Base-by-base conservation (phyloP, 2,329 filamentous ascomycete species). In the Cercospora sp. region DNA sequence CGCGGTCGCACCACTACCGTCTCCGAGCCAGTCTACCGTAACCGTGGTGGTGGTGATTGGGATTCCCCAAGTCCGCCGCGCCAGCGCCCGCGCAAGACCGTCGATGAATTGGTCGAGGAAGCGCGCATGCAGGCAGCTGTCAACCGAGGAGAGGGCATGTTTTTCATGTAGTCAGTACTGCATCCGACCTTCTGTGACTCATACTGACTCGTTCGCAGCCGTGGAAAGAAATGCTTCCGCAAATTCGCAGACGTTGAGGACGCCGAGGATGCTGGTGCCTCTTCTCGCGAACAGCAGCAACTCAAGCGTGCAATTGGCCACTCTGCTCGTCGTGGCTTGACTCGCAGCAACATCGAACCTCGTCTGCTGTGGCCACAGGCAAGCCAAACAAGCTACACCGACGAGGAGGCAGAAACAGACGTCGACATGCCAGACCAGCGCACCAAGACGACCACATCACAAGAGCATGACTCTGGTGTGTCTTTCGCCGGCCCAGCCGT, bases 171-270 rank as follows among this genome's bases (percentile, higher is more conserved):
- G 91, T 93, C 85, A 86, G 91, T 89, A 20, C 30, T 12, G 10
- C 30, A 55, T 26, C 31, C 53, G n/a, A 61, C 66, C 65, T 9
- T 31, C 5, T 23, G 12, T 48, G 16, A 64, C 45, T 57, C 60
- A 64, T 75, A 79, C 64, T 69, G 62, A 78, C 79, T 70, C 33
- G 28, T 59, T 28, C 45, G 60, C 69, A 93, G 91, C 83, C 92
- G 92, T 74, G 92, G 92, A 77, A 92, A 91, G 83, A 92, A 88
- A 77, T 84, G 92, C 66, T 93, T 92, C 81, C 88, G 89, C 78
- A 90, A 89, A 75, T 92, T 90, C 73, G 79, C 80, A 55, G 78
- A 77, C 26, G 74, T 75, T 23, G 78, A 77, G 23, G 73, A 70
- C 67, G 64, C 65, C 12, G 57, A 67, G 9, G 66, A 66, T 45